Conservation (phyloP, 768 basidiomycete species). For the Lactarius quietus region DNA sequence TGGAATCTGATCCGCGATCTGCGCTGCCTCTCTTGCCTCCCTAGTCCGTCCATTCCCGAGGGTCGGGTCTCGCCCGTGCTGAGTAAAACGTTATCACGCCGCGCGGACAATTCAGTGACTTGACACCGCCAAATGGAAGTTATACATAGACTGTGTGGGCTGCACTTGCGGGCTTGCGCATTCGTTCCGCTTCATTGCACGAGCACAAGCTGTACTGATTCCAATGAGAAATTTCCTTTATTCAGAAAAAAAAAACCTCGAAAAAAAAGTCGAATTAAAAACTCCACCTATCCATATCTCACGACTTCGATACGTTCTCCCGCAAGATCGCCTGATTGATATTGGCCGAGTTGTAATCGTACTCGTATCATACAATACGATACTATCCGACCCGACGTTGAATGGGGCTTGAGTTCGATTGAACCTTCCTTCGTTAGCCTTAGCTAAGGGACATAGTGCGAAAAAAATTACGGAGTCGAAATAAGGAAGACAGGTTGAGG, state of each 20-base stretch:
- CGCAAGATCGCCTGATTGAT: background rate
- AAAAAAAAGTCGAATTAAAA: background rate
- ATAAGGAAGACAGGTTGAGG: background rate
- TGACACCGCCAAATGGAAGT: conserved; percentile 5
- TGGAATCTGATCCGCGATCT: conserved; percentile 17
- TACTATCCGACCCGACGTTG: background rate
- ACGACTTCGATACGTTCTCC: background rate
- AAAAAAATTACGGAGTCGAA: background rate
- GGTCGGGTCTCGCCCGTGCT: conserved; percentile 1
- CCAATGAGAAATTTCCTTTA: too few relatives aligned
- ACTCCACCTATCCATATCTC: background rate
- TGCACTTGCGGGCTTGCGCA: background rate
- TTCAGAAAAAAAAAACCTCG: background rate
- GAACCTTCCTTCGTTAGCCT: background rate
- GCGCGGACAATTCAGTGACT: background rate
- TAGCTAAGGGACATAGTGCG: background rate
- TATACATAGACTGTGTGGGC: background rate
- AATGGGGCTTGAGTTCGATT: background rate
- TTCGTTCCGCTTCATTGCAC: conserved; percentile 5
- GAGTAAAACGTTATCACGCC: background rate
- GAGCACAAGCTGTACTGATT: background rate
- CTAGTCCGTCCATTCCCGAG: conserved; percentile 10
- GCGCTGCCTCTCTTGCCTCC: conserved; percentile 3
- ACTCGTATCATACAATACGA: background rate
- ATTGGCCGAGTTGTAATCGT: background rate